A percentile compares a stretch with the other conserved stretches of the same genome.
Evolutionary conservation across 2,329 filamentous ascomycete species (phyloP).

Genomic region (Sporothrix pallida): DNA sequence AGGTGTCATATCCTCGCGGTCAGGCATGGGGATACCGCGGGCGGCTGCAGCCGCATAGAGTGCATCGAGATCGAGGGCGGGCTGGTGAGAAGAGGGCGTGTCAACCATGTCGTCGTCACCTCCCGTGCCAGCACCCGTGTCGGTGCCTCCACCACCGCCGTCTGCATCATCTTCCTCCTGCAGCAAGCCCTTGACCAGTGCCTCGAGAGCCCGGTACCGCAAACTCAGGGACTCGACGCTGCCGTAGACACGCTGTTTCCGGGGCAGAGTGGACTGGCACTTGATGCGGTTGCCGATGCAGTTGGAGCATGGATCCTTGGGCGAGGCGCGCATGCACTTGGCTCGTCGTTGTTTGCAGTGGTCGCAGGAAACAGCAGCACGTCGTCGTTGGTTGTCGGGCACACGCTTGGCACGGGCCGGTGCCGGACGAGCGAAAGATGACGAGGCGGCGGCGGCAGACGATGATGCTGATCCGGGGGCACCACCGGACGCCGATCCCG

Average conservation of each 20-base stretch:
- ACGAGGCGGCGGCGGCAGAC: too few species aligned
- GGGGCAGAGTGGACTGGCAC: conserved; percentile 52
- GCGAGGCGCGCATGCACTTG: conserved; percentile 50
- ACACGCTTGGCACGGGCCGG: conserved; percentile 43
- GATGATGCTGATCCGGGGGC: not conserved
- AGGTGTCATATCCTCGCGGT: conserved; percentile 37
- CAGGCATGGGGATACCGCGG: conserved; percentile 36
- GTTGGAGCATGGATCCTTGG: conserved; percentile 50
- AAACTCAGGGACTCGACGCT: conserved; percentile 51
- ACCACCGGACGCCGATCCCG: conserved; percentile 4
- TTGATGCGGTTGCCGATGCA: conserved; percentile 50
- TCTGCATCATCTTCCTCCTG: conserved; percentile 44
- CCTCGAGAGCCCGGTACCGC: conserved; percentile 50
- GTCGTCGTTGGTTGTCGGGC: conserved; percentile 52
- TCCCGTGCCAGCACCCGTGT: not conserved
- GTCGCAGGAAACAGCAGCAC: conserved; percentile 53
- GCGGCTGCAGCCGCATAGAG: conserved; percentile 36
- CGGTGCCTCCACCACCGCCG: not conserved
- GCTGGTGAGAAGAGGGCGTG: not conserved
- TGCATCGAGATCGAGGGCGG: conserved; percentile 35
- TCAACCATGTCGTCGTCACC: conserved; percentile 24
- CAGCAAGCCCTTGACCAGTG: conserved; percentile 52
- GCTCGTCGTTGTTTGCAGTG: conserved; percentile 55
- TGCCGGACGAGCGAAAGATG: not conserved
- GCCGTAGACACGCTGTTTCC: conserved; percentile 52